phyloP scores from a whole-genome alignment of 306 rosid genomes.

The Pterocarpus santalinus region DNA sequence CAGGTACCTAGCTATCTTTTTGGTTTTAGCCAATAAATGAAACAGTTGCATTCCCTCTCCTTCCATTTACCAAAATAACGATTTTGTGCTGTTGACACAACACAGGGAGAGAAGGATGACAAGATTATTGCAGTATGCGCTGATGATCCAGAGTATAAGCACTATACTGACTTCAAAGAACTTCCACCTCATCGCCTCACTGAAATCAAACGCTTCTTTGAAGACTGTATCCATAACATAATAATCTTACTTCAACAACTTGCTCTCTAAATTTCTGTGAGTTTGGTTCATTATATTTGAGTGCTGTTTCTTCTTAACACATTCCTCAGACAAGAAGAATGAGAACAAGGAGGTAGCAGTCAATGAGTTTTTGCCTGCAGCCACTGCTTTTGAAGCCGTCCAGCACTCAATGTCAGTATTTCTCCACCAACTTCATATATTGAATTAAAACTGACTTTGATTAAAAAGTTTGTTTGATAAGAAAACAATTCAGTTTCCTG shows the following conservation, averaged over 20 bases:
- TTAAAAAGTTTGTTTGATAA: no score
- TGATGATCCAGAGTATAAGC: constrained; percentile 96
- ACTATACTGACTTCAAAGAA: constrained; percentile 82
- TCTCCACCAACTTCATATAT: neutral
- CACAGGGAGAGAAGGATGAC: constrained; percentile 98
- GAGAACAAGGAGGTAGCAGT: constrained; percentile 99
- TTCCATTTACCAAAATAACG: neutral
- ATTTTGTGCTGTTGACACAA: constrained; percentile 22
- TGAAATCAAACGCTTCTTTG: constrained; percentile 97
- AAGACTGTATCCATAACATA: constrained; percentile 85
- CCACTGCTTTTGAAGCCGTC: constrained; percentile 80
- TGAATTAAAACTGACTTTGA: no score
- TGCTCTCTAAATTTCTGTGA: constrained; percentile 2
- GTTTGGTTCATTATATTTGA: neutral
- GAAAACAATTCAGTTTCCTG: neutral
- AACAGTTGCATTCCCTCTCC: neutral
- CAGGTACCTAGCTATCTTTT: constrained; percentile 62
- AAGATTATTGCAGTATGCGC: constrained; percentile 99
- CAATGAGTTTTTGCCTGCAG: constrained; percentile 81
- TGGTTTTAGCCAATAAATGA: constrained; percentile 8
- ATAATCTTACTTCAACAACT: constrained; percentile 5
- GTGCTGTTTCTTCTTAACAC: constrained; percentile 53
- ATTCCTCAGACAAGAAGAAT: constrained; percentile 84
- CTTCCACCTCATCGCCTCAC: constrained; percentile 97
- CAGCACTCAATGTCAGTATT: constrained; percentile 84